phyloP scores from a whole-genome alignment of 148 eudicot species.

The Camellia japonica region DNA sequence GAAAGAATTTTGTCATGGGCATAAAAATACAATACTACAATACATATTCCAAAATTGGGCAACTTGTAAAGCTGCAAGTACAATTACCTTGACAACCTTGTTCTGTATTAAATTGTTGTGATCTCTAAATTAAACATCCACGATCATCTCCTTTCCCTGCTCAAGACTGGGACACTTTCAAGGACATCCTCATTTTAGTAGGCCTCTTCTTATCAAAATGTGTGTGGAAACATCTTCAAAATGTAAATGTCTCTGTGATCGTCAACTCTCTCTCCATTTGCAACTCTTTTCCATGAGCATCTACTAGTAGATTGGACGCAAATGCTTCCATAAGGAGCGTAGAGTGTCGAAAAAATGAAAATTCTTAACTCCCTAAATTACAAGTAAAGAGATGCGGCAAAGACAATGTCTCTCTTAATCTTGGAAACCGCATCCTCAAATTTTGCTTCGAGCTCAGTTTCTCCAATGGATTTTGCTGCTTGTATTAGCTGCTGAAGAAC shows the following conservation, averaged over 20 bases:
- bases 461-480: conserved; percentile 93
- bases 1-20: neutral
- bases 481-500: conserved; percentile 89
- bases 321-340: neutral
- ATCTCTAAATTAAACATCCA: neutral
- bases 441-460: conserved; percentile 75
- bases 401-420: conserved; percentile 95
- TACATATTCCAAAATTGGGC: neutral
- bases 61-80: neutral
- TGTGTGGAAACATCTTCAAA: neutral
- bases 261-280: neutral
- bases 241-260: neutral
- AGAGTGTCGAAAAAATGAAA: neutral
- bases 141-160: neutral
- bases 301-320: neutral
- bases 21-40: neutral
- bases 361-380: conserved; percentile 14
- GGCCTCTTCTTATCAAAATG: neutral
- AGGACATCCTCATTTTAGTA: neutral
- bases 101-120: neutral
- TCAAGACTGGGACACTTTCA: neutral
- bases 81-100: neutral
- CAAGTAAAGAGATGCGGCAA: conserved; percentile 92
- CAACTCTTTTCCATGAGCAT: neutral
- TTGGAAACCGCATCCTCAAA: conserved; percentile 85